Evolutionary conservation across 1,139 yeast species (phyloP), one percentile per base, ranked within the genome.

Genomic region (Lodderomyces metapsilosis): DNA sequence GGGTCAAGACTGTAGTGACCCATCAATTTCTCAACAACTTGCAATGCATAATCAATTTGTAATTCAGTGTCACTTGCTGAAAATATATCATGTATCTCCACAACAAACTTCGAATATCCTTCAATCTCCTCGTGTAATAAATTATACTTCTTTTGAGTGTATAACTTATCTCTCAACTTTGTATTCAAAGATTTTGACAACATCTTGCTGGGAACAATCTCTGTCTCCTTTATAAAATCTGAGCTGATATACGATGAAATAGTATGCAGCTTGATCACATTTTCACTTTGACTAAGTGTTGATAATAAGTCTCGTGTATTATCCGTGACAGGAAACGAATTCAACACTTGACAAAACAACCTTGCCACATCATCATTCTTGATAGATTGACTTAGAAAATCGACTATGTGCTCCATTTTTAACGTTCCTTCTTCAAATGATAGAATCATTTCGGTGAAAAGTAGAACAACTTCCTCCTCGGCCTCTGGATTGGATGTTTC

Each of bases 1-100:
- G 95, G 87, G 53, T 92, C 97, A 41, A 92, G 70, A 39, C 76
- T 76, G 58, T 80, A 91, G 57, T 83, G 87, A 1, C 96, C 97
- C 41, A 85, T 82, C 5, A 87, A 59, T 25, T 74, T 70, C 39
- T 80, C 76, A 3, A 86, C 68, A 4, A 76, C 68, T 15, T 73
- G 62, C n/a, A 74, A 56, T n/a, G 79, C 72, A 42, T 68, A 69
- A 1, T 68, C 65, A 1, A 81, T 65, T 47, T 76, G 74, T 34
- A 57, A 65, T 6, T 56, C 52, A 7, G 76, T 64, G 42, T 75
- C 72, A 2, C 64, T 62, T 21, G 69, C 65, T 28, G 58, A 59
- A 36, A 78, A 64, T 2, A 80, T 71, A 2, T 62, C 50, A 43
- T 64, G 61, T n/a, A 86, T 49, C 44, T 82, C 80, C 6, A 74